Conservation (phyloP, 1,139 yeast genomes). For the Suhomyces anneliseae region DNA sequence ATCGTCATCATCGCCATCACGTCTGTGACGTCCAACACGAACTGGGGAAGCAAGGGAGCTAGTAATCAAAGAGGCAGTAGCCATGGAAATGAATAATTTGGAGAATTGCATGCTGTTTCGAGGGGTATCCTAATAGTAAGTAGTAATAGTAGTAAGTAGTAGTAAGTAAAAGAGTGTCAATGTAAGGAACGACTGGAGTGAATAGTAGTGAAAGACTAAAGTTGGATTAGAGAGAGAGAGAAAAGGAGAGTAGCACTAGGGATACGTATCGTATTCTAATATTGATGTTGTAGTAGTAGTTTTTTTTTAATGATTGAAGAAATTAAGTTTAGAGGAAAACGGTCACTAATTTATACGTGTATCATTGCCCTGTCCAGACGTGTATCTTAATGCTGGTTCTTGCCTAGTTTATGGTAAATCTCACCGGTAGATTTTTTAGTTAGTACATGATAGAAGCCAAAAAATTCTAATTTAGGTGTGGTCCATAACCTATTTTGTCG, state of each 20-base stretch:
- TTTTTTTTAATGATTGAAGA: background rate
- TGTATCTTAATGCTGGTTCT: background rate
- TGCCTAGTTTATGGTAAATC: background rate
- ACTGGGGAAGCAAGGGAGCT: constrained; percentile 30
- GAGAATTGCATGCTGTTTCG: constrained; percentile 33
- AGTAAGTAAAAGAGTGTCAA: constrained; percentile 8
- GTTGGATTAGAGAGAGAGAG: constrained; percentile 12
- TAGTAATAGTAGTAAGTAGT: background rate
- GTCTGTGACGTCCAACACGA: constrained; percentile 12
- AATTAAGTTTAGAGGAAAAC: background rate
- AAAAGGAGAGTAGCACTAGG: constrained; percentile 12
- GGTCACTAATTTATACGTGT: background rate
- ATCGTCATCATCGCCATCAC: constrained; percentile 19
- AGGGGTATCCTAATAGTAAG: constrained; percentile 7
- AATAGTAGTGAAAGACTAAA: constrained; percentile 15
- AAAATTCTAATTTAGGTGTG: background rate
- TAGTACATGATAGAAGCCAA: background rate
- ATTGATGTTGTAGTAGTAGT: constrained; percentile 2
- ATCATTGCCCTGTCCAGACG: background rate
- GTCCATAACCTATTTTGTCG: background rate
- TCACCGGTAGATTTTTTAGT: background rate
- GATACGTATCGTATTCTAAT: constrained; percentile 5
- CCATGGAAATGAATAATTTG: constrained; percentile 25
- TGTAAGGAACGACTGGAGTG: constrained; percentile 20
- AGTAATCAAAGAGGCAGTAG: constrained; percentile 23